phyloP scores from a whole-genome alignment of 2,329 filamentous ascomycete genomes.

The Colletotrichum spinosum region DNA sequence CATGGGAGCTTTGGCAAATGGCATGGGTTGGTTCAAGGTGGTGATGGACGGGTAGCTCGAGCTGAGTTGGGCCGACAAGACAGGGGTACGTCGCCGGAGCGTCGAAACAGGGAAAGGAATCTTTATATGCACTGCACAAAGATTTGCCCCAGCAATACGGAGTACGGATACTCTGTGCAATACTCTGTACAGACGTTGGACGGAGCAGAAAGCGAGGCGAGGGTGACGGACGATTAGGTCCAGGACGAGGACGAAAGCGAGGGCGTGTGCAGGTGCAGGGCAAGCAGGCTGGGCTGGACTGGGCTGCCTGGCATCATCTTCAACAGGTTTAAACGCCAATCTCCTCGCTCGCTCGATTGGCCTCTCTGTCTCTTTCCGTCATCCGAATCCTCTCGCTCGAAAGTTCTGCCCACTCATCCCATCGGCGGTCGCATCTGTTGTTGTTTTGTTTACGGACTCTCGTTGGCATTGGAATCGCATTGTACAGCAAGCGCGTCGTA shows the following conservation, averaged over 20 bases:
- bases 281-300: constrained; percentile 23
- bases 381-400: constrained; percentile 4
- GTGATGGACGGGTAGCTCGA: constrained; percentile 27
- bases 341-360: constrained; percentile 20
- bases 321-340: constrained; percentile 38
- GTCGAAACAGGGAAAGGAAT: constrained; percentile 35
- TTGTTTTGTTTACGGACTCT: constrained; percentile 25
- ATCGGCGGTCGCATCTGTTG: constrained; percentile 4
- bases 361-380: constrained; percentile 28
- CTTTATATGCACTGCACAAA: constrained; percentile 36
- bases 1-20: too few species aligned
- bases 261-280: too few species aligned
- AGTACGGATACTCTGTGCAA: constrained; percentile 13
- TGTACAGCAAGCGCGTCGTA: constrained; percentile 5
- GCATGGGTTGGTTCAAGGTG: constrained; percentile 8
- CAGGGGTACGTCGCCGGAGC: constrained; percentile 29
- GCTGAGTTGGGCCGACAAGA: constrained; percentile 31
- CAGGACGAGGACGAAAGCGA: too few species aligned
- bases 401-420: neutral
- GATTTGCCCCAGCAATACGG: constrained; percentile 28
- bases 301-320: constrained; percentile 30
- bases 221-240: too few species aligned
- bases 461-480: constrained; percentile 11
- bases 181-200: neutral
- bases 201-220: too few species aligned